Evolutionary conservation across 768 basidiomycete species (phyloP).

Genomic region (Mycena metata): DNA sequence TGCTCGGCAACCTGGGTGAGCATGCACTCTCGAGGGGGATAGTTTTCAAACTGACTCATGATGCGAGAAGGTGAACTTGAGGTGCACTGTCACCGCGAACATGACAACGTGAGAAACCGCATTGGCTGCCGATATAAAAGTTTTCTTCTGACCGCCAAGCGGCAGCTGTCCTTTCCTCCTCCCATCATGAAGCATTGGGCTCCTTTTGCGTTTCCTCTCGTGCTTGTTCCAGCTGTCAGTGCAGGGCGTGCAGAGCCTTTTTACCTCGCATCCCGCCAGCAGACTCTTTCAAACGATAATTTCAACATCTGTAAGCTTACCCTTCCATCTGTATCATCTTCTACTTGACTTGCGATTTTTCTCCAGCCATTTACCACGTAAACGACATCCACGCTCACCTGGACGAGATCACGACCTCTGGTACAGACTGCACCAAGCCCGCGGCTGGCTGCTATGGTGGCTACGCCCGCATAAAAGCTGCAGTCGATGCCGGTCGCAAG

Average conservation of each 20-base stretch:
- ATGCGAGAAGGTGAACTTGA: no score
- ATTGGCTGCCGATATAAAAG: not conserved
- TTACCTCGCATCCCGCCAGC: constrained; percentile 8
- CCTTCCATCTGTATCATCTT: not conserved
- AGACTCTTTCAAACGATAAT: constrained; percentile 4
- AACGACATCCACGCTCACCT: constrained; percentile 62
- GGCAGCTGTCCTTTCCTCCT: constrained; percentile 5
- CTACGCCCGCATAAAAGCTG: constrained; percentile 58
- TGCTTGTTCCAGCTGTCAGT: constrained; percentile 1
- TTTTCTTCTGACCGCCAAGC: not conserved
- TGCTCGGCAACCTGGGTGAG: no score
- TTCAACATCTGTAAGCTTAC: constrained; percentile 29
- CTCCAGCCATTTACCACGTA: constrained; percentile 52
- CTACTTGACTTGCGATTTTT: constrained; percentile 13
- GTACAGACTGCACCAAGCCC: constrained; percentile 53
- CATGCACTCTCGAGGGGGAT: no score
- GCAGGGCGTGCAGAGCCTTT: constrained; percentile 5
- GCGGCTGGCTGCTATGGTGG: constrained; percentile 56
- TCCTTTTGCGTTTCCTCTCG: constrained; percentile 5
- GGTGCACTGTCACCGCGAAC: no score
- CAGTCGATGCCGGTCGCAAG: constrained; percentile 49
- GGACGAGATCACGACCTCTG: constrained; percentile 53
- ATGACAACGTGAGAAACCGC: not conserved
- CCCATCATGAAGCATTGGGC: constrained; percentile 18
- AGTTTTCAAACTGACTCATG: no score